Evolutionary conservation across 805 yeast species (phyloP).

Genomic region (Nakazawaea populi): DNA sequence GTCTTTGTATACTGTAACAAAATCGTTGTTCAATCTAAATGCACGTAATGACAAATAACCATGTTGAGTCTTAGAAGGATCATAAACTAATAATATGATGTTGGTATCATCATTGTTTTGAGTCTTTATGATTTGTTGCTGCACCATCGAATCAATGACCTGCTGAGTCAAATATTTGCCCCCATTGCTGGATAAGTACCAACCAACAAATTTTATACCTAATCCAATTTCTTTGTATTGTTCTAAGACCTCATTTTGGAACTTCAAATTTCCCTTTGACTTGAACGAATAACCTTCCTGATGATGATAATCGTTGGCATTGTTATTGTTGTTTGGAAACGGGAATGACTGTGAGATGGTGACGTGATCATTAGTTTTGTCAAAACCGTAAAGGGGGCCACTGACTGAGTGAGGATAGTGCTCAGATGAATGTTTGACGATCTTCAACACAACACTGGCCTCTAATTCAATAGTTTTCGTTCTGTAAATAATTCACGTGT

Average conservation of each 20-base stretch:
- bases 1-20: slow-evolving; percentile 40
- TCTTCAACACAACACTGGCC: slow-evolving; percentile 51
- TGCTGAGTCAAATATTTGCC: slow-evolving; percentile 66
- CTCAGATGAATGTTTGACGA: slow-evolving; percentile 64
- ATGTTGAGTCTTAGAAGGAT: slow-evolving; percentile 60
- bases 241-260: slow-evolving; percentile 61
- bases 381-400: slow-evolving; percentile 75
- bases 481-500: background rate
- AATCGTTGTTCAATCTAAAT: slow-evolving; percentile 57
- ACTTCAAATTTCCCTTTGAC: slow-evolving; percentile 56
- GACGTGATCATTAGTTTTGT: slow-evolving; percentile 44
- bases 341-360: slow-evolving; percentile 59
- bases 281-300: slow-evolving; percentile 52
- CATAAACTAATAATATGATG: slow-evolving; percentile 57
- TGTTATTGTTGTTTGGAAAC: slow-evolving; percentile 39
- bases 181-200: slow-evolving; percentile 68
- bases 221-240: slow-evolving; percentile 56
- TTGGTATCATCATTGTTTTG: slow-evolving; percentile 28
- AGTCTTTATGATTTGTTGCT: slow-evolving; percentile 39
- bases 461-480: slow-evolving; percentile 35
- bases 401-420: slow-evolving; percentile 54
- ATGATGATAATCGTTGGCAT: slow-evolving; percentile 41
- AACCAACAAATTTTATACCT: slow-evolving; percentile 71
- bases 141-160: slow-evolving; percentile 63
- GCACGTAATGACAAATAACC: slow-evolving; percentile 64